Percentiles rank a stretch among this genome's conserved stretches.
Evolutionary conservation across 106 monocot species (phyloP).

Genomic region (Dendrobium catenatum): DNA sequence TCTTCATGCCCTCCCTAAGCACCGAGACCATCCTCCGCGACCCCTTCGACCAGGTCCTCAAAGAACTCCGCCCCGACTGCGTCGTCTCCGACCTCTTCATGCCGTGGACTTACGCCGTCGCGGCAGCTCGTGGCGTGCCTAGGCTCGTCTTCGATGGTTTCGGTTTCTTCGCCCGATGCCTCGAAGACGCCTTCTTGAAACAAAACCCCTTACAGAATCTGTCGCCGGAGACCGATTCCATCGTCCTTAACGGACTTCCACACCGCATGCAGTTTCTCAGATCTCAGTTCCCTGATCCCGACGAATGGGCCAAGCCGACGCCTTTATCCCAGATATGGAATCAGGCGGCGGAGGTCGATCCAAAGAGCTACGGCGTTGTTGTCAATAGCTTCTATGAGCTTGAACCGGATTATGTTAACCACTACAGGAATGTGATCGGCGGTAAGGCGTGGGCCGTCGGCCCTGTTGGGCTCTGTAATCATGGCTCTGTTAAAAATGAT

Average conservation of each 20-base stretch:
- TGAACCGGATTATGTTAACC: conserved; percentile 17
- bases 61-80: conserved; percentile 25
- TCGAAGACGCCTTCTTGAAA: not conserved
- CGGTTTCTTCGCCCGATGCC: conserved; percentile 12
- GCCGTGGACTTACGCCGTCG: conserved; percentile 27
- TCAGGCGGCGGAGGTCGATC: conserved; percentile 5
- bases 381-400: conserved; percentile 31
- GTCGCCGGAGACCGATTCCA: not conserved
- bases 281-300: not conserved
- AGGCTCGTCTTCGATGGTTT: conserved; percentile 32
- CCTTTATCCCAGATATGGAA: not conserved
- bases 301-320: conserved; percentile 4
- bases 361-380: conserved; percentile 15
- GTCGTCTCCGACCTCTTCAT: conserved; percentile 35
- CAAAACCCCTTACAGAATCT: not conserved
- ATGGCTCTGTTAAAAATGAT: not conserved
- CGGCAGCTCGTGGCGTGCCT: conserved; percentile 12
- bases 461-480: conserved; percentile 11
- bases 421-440: conserved; percentile 2
- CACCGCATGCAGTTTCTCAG: conserved; percentile 21
- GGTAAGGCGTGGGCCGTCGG: conserved; percentile 18
- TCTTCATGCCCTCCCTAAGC: not conserved
- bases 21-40: not conserved
- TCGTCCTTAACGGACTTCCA: conserved; percentile 25
- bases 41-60: conserved; percentile 6